Percentiles rank a stretch among this genome's conserved stretches.
Evolutionary conservation across 2,329 filamentous ascomycete species (phyloP).

Genomic region (Pezizomycotina sp.): DNA sequence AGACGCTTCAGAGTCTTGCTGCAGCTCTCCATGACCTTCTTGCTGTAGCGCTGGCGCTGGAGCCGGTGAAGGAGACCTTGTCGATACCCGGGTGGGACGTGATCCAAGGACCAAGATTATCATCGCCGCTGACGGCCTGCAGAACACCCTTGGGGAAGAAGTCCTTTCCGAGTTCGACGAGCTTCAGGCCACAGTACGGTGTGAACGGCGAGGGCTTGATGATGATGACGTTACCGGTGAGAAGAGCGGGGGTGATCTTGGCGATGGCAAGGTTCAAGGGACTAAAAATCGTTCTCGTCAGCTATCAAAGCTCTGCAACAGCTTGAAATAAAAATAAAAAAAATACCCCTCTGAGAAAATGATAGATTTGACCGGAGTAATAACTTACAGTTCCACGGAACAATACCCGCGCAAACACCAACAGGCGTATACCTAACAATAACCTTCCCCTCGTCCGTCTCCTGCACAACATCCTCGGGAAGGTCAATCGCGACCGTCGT

Average conservation of each 20-base stretch:
- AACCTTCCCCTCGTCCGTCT: conserved; percentile 32
- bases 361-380: conserved; percentile 23
- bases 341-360: no score
- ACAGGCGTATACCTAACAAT: conserved; percentile 34
- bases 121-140: conserved; percentile 44
- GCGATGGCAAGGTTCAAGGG: conserved; percentile 37
- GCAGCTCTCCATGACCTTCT: conserved; percentile 42
- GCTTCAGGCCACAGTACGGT: conserved; percentile 42
- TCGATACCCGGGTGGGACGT: conserved; percentile 43
- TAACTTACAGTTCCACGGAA: conserved; percentile 42
- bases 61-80: conserved; percentile 50
- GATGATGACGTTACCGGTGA: conserved; percentile 42
- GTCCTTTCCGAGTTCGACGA: conserved; percentile 41
- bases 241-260: conserved; percentile 41
- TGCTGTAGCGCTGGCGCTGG: conserved; percentile 42
- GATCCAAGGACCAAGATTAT: conserved; percentile 43
- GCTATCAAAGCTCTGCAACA: neutral
- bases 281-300: no score
- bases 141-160: conserved; percentile 48
- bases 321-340: no score
- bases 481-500: conserved; percentile 29
- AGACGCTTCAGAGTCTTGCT: conserved; percentile 43
- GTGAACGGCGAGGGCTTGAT: conserved; percentile 44
- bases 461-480: conserved; percentile 34
- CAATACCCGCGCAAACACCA: conserved; percentile 39